Evolutionary conservation across 2,329 filamentous ascomycete species (phyloP), one percentile per base, ranked within the genome.

Genomic region (Venturia carpophila): DNA sequence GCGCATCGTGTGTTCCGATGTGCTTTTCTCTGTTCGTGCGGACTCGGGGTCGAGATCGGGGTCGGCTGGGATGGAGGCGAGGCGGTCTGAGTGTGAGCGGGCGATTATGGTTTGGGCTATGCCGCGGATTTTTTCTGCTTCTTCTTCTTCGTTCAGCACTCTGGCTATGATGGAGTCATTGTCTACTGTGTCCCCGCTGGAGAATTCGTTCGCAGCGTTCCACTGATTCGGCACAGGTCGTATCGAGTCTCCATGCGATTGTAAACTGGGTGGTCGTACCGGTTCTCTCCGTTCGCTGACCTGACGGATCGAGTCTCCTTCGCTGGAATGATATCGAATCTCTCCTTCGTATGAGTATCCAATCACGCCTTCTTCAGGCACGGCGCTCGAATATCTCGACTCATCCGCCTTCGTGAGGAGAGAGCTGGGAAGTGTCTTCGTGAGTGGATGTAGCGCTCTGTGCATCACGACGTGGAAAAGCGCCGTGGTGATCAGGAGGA

Each of bases 401-500:
- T 58, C 75, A 64, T 68, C 73, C 67, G 47, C 71, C 65, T 68
- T 74, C 69, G 67, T 72, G 69, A 71, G 62, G 65, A 71, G 71
- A 15, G 58, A 58, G 65, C 71, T 68, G 39, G 65, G 79, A 69
- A 1, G 74, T 71, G 15, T 66, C 27, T 37, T 68, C 67, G 37
- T 79, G 69, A 45, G 70, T 71, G 55, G 27, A 62, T 62, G 47
- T 10, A 65, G 19, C 19, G 37, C 43, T 42, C 34, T 34, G 11
- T 39, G 37, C 64, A 65, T 65, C 1, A 42, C 41, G 10, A 76
- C 63, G 41, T 78, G 75, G 72, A 77, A 80, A 21, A 77, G 62
- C 64, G 77, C 72, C 5, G 77, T 79, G 49, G 70, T 67, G 41
- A 72, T 69, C 3, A 80, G 70, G 13, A 80, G 70, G 6, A 78